Evolutionary conservation across 257 asterid genomes (phyloP).

Genomic region (Eustoma russellianum): DNA sequence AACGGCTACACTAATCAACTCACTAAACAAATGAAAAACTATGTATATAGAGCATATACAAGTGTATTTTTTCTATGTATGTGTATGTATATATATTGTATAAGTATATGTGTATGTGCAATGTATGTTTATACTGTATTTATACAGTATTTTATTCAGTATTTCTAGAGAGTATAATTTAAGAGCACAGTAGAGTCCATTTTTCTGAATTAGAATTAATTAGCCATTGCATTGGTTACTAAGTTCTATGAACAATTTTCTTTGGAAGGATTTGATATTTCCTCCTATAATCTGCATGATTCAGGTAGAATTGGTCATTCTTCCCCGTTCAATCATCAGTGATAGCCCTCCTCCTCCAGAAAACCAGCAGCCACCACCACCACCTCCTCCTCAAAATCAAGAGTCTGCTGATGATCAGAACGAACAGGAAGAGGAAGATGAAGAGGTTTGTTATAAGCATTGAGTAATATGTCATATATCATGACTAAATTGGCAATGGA

Average conservation of each 20-base stretch:
- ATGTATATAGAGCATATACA: too few species aligned
- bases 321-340: conserved; percentile 62
- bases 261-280: neutral
- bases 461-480: neutral
- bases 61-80: too few species aligned
- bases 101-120: too few species aligned
- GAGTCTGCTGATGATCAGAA: conserved; percentile 70
- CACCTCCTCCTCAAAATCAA: conserved; percentile 78
- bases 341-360: conserved; percentile 66
- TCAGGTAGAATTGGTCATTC: conserved; percentile 81
- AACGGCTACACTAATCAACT: too few species aligned
- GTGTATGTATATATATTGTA: too few species aligned
- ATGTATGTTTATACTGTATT: too few species aligned
- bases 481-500: too few species aligned
- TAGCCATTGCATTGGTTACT: neutral
- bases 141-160: too few species aligned
- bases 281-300: conserved; percentile 10
- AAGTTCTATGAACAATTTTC: neutral
- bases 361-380: conserved; percentile 60
- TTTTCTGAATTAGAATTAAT: neutral
- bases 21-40: too few species aligned
- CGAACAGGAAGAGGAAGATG: conserved; percentile 39
- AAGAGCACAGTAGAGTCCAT: too few species aligned
- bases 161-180: too few species aligned
- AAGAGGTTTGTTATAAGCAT: conserved; percentile 39